A percentile compares a stretch with the other conserved stretches of the same genome.
phyloP scores from a whole-genome alignment of 306 rosid species.

The Betula pendula region DNA sequence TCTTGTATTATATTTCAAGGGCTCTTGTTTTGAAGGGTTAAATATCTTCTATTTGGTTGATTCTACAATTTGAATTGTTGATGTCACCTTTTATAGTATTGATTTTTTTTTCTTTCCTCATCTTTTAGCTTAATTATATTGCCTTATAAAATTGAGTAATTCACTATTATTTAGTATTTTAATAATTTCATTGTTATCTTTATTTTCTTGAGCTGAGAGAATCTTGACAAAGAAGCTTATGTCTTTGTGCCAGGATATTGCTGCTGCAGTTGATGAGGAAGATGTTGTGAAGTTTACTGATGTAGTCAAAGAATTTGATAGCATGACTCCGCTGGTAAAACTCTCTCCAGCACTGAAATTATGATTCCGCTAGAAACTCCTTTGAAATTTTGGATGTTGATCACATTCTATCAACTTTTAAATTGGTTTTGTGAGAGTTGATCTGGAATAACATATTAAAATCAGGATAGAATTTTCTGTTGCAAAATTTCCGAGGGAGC shows the following conservation, averaged over 20 bases:
- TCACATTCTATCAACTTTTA: not conserved
- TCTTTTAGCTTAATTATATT: not conserved
- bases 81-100: not conserved
- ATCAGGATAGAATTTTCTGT: not conserved
- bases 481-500: not conserved
- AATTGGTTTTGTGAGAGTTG: not conserved
- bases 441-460: not conserved
- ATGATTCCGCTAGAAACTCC: not conserved
- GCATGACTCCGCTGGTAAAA: conserved; percentile 90
- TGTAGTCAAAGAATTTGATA: conserved; percentile 88
- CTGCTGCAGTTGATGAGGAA: conserved; percentile 80
- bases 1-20: not conserved
- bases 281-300: conserved; percentile 82
- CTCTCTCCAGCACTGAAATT: conserved; percentile 1
- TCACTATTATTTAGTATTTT: not conserved
- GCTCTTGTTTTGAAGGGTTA: not conserved
- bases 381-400: not conserved
- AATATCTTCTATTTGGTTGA: not conserved
- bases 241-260: conserved; percentile 62
- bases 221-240: not conserved
- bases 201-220: conserved; percentile 5
- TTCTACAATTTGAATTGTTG: not conserved
- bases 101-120: not conserved
- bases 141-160: not conserved
- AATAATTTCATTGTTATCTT: not conserved